These are phyloP conservation scores for Cyclocybe cylindracea DNA, from an alignment of 768 basidiomycete species.

Conservation along the genomic window DNA sequence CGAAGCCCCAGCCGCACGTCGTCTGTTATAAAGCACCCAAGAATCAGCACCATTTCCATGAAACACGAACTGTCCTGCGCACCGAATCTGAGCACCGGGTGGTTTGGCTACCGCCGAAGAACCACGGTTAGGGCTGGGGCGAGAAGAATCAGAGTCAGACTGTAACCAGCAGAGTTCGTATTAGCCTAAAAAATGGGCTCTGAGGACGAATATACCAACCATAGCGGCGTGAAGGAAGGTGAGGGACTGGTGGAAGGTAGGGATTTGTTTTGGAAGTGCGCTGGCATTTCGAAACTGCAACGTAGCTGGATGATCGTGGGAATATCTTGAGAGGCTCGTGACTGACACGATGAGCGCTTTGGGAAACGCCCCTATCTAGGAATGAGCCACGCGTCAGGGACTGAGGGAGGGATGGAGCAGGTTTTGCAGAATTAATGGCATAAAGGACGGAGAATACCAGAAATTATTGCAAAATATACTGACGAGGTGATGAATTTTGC, in stretches of 20 bases:
- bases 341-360: slow-evolving; percentile 27
- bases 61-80: slow-evolving; percentile 22
- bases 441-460: no score
- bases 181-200: background rate
- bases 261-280: slow-evolving; percentile 23
- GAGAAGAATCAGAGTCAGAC: slow-evolving; percentile 82
- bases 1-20: slow-evolving; percentile 63
- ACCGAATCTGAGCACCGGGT: slow-evolving; percentile 84
- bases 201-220: slow-evolving; percentile 29
- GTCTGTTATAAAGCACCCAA: slow-evolving; percentile 40
- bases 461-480: no score
- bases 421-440: no score
- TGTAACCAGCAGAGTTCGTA: slow-evolving; percentile 24
- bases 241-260: slow-evolving; percentile 2
- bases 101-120: slow-evolving; percentile 64
- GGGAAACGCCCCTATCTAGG: no score
- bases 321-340: slow-evolving; percentile 21
- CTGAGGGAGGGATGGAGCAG: no score
- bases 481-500: no score
- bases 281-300: slow-evolving; percentile 31
- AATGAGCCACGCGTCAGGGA: no score
- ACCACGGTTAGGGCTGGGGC: slow-evolving; percentile 41
- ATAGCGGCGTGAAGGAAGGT: slow-evolving; percentile 29
- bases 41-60: background rate
- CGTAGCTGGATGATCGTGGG: slow-evolving; percentile 30